These are phyloP conservation scores for Leishmania mexicana DNA, from an alignment of 208 protist genomes.

Conservation along the genomic window DNA sequence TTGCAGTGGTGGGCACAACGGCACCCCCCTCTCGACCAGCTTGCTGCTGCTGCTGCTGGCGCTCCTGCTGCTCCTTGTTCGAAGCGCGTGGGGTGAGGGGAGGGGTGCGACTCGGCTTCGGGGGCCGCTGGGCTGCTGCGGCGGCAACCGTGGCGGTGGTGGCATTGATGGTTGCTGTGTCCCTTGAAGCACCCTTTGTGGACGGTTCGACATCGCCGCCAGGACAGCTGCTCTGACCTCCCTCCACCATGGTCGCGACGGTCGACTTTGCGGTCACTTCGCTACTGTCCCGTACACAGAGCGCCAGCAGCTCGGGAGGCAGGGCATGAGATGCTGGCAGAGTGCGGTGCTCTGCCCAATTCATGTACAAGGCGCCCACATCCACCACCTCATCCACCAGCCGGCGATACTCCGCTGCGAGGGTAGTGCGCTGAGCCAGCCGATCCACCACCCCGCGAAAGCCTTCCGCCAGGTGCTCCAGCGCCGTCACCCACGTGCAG, in stretches of 20 bases:
- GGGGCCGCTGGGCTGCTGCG: conserved; percentile 19
- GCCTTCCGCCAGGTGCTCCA: conserved; percentile 57
- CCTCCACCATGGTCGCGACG: background rate
- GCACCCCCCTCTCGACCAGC: background rate
- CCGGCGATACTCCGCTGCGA: conserved; percentile 42
- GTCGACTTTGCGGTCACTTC: background rate
- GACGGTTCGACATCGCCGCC: background rate
- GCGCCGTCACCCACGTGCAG: conserved; percentile 54
- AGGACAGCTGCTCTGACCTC: background rate
- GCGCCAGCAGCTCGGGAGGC: conserved; percentile 42
- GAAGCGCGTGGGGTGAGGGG: conserved; percentile 26
- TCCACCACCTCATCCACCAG: conserved; percentile 70
- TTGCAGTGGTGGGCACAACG: conserved; percentile 4
- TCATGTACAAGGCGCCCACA: conserved; percentile 72
- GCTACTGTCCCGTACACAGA: conserved; percentile 47
- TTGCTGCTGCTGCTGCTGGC: background rate
- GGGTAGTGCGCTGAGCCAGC: conserved; percentile 45
- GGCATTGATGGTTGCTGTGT: background rate
- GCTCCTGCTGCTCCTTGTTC: conserved; percentile 26
- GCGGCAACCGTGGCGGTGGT: background rate
- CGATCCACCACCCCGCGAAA: conserved; percentile 59
- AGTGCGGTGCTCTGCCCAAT: conserved; percentile 56
- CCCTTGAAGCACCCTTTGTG: background rate
- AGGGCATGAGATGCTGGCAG: conserved; percentile 39
- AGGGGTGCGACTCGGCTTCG: conserved; percentile 28